These are phyloP conservation scores for Ilex asprella DNA, from an alignment of 257 asterid species.

Conservation along the genomic window DNA sequence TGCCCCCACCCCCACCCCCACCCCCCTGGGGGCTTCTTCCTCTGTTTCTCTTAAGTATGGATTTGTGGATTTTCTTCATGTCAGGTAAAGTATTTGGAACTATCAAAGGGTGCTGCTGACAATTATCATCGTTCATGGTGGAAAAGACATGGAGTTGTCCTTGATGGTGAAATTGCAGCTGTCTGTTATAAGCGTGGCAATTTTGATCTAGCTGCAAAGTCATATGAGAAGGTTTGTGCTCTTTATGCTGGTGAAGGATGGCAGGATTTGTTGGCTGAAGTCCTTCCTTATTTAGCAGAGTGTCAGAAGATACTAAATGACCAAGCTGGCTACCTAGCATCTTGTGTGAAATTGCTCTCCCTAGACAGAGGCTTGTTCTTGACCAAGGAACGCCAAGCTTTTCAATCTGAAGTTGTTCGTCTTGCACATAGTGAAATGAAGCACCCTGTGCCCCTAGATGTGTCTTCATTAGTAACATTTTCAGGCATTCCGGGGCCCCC, in stretches of 20 bases:
- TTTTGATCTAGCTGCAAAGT: slow-evolving; percentile 80
- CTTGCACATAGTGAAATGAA: slow-evolving; percentile 97
- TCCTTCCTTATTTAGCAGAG: slow-evolving; percentile 91
- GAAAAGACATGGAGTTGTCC: slow-evolving; percentile 99
- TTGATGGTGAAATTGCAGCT: slow-evolving; percentile 98
- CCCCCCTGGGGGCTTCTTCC: slow-evolving; percentile 4
- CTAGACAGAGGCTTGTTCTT: slow-evolving; percentile 80
- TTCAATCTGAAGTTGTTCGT: slow-evolving; percentile 92
- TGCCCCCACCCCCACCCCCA: slow-evolving; percentile 9
- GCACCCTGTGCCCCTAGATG: slow-evolving; percentile 94
- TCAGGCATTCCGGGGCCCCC: slow-evolving; percentile 92
- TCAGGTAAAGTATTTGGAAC: slow-evolving; percentile 86
- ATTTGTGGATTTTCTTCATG: slow-evolving; percentile 7
- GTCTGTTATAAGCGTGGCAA: slow-evolving; percentile 74
- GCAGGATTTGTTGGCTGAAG: slow-evolving; percentile 93
- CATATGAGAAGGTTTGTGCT: slow-evolving; percentile 98
- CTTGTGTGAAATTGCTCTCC: slow-evolving; percentile 93
- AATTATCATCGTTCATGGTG: slow-evolving; percentile 96
- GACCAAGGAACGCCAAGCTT: slow-evolving; percentile 82
- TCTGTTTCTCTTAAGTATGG: slow-evolving; percentile 5
- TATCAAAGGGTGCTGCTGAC: slow-evolving; percentile 95
- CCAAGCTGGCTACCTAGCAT: slow-evolving; percentile 95
- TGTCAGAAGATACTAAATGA: slow-evolving; percentile 90
- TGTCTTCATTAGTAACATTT: slow-evolving; percentile 88
- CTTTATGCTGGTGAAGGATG: slow-evolving; percentile 99